These are phyloP conservation scores for Corinectria fuckeliana DNA, from an alignment of 2,329 filamentous ascomycete genomes.

Conservation along the genomic window DNA sequence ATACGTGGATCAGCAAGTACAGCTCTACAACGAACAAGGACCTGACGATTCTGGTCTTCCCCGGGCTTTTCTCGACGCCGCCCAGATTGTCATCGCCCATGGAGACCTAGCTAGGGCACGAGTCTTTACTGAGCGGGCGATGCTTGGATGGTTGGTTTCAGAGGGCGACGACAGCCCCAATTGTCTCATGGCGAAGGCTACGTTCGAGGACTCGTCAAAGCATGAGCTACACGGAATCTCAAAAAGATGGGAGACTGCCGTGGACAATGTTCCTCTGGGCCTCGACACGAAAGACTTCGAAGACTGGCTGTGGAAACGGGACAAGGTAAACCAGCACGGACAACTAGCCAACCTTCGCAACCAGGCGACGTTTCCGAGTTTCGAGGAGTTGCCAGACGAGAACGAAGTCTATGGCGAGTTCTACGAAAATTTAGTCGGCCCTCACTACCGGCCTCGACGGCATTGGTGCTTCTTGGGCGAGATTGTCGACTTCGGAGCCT, in stretches of 20 bases:
- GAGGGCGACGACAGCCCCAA: background rate
- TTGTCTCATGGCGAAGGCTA: background rate
- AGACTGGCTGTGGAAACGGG: constrained; percentile 11
- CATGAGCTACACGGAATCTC: background rate
- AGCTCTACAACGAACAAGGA: background rate
- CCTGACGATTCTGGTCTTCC: background rate
- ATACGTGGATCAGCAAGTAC: background rate
- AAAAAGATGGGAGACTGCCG: background rate
- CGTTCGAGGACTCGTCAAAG: background rate
- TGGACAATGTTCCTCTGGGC: background rate
- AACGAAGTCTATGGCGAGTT: background rate
- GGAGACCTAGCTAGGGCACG: constrained; percentile 15
- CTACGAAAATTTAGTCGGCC: background rate
- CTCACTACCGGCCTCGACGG: background rate
- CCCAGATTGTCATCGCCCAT: background rate
- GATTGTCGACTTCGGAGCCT: background rate
- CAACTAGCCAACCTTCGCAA: constrained; percentile 2
- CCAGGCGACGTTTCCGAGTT: constrained; percentile 7
- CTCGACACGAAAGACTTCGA: background rate
- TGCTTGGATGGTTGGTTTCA: background rate
- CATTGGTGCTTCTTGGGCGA: constrained; percentile 28
- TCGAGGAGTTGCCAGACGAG: background rate
- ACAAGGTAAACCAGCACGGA: background rate
- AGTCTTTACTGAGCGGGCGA: constrained; percentile 8
- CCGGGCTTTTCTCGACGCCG: background rate